These are phyloP conservation scores for Pyrenochaeta sp. DNA, from an alignment of 2,329 filamentous ascomycete species.

Conservation along the genomic window DNA sequence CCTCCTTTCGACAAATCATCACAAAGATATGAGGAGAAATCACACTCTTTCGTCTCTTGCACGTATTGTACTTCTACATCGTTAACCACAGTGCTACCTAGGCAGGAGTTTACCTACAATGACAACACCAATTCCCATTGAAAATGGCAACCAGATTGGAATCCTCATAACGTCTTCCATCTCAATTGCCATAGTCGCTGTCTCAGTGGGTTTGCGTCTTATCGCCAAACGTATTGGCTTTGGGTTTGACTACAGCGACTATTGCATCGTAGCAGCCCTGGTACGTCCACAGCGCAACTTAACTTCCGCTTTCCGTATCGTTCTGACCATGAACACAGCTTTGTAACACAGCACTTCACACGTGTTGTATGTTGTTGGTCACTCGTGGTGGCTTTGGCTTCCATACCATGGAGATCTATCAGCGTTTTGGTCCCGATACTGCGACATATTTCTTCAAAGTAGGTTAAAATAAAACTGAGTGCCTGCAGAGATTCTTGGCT, in stretches of 20 bases:
- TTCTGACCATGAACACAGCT: conserved; percentile 8
- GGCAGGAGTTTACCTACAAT: neutral
- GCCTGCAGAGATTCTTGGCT: neutral
- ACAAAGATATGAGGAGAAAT: neutral
- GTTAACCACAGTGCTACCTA: neutral
- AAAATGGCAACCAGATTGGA: conserved; percentile 16
- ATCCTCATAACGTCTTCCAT: conserved; percentile 11
- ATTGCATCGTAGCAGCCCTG: conserved; percentile 18
- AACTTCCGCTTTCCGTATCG: neutral
- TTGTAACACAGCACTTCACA: conserved; percentile 27
- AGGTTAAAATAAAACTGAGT: neutral
- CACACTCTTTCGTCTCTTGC: neutral
- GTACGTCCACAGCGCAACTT: conserved; percentile 1
- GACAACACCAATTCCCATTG: conserved; percentile 11
- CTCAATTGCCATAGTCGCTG: conserved; percentile 18
- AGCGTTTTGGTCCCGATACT: conserved; percentile 22
- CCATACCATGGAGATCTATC: conserved; percentile 19
- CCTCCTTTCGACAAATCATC: neutral
- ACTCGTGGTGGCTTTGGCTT: conserved; percentile 31
- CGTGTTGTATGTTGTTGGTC: conserved; percentile 22
- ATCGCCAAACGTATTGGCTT: conserved; percentile 13
- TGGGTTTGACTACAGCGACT: conserved; percentile 22
- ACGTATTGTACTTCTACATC: neutral
- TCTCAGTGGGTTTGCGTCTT: conserved; percentile 16
- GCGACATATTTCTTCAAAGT: conserved; percentile 32